Conservation (phyloP, 2,329 filamentous ascomycete genomes). For the Gnomoniopsis sp. region DNA sequence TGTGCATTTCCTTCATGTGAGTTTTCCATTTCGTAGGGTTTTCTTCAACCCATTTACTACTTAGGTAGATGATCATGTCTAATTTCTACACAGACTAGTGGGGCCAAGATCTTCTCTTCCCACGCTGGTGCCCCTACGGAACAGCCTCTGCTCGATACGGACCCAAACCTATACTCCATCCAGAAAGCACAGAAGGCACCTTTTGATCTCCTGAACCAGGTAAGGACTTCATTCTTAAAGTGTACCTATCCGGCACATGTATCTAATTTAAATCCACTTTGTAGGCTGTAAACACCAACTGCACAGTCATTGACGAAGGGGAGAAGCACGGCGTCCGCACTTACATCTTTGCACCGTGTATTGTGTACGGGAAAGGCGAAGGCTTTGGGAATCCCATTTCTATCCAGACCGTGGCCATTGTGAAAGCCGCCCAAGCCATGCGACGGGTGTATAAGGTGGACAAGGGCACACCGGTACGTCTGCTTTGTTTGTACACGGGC, state of each 20-base stretch:
- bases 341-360: slow-evolving; percentile 52
- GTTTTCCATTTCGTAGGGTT: slow-evolving; percentile 5
- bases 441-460: slow-evolving; percentile 41
- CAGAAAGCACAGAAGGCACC: slow-evolving; percentile 34
- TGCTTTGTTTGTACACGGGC: too few relatives aligned
- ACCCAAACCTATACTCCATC: slow-evolving; percentile 38
- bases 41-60: too few relatives aligned
- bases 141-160: slow-evolving; percentile 38
- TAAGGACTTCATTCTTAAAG: not conserved
- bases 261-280: too few relatives aligned
- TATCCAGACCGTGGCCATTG: slow-evolving; percentile 47
- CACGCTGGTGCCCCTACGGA: slow-evolving; percentile 42
- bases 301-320: slow-evolving; percentile 38
- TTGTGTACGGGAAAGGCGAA: slow-evolving; percentile 47
- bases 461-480: slow-evolving; percentile 31
- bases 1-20: slow-evolving; percentile 46
- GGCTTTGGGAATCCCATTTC: slow-evolving; percentile 50
- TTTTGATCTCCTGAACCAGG: not conserved
- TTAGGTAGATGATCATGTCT: too few relatives aligned
- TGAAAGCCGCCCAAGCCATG: slow-evolving; percentile 39
- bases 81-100: too few relatives aligned
- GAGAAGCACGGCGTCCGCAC: slow-evolving; percentile 39
- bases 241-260: too few relatives aligned
- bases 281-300: slow-evolving; percentile 39
- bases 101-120: slow-evolving; percentile 50